phyloP scores from a whole-genome alignment of 129 eudicot genomes.

The Chrysanthemum makinoi region DNA sequence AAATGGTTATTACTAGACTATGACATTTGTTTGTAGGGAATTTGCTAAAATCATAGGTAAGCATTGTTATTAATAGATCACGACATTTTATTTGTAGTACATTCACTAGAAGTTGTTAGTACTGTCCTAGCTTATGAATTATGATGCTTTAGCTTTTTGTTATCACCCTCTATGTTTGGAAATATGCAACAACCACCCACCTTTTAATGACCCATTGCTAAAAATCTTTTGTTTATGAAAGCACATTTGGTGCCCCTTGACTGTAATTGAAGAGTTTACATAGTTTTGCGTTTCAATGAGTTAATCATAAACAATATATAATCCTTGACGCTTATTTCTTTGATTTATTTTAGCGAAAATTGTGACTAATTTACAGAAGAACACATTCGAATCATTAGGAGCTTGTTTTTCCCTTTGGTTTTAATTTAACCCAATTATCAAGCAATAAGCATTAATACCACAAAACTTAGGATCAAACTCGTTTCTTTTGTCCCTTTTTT shows the following conservation, averaged over 20 bases:
- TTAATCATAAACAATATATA: too few relatives aligned
- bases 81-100: conserved; percentile 25
- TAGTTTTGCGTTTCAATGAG: too few relatives aligned
- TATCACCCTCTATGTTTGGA: conserved; percentile 11
- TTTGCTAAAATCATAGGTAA: neutral
- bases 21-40: neutral
- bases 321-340: neutral
- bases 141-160: neutral
- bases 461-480: too few relatives aligned
- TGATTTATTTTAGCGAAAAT: neutral
- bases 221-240: neutral
- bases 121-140: conserved; percentile 6
- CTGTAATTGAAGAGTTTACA: too few relatives aligned
- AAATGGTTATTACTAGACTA: neutral
- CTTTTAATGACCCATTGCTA: neutral
- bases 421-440: too few relatives aligned
- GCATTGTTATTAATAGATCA: conserved; percentile 21
- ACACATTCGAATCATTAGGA: neutral
- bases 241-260: too few relatives aligned
- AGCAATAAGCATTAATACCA: too few relatives aligned
- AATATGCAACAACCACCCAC: conserved; percentile 18
- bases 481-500: neutral
- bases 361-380: too few relatives aligned
- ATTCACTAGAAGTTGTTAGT: conserved; percentile 8
- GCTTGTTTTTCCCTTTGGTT: too few relatives aligned